These are phyloP conservation scores for Solanum raphanifolium DNA, from an alignment of 257 asterid species.

Conservation along the genomic window DNA sequence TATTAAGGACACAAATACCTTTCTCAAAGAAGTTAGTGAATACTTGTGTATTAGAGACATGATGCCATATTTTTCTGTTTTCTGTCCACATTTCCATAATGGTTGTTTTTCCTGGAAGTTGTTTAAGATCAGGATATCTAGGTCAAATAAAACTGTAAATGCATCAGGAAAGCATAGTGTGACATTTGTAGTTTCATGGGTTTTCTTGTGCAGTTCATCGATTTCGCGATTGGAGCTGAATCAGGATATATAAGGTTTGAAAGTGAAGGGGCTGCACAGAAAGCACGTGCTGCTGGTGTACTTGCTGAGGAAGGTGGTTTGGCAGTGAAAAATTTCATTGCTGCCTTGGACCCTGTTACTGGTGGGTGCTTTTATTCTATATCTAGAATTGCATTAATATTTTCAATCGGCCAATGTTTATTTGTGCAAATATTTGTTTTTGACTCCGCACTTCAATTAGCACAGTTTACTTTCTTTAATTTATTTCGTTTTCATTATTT, in stretches of 20 bases:
- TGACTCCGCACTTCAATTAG: neutral
- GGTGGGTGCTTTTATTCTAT: conserved; percentile 29
- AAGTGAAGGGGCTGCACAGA: conserved; percentile 64
- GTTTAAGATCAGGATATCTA: neutral
- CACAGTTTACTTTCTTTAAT: neutral
- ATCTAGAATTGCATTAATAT: neutral
- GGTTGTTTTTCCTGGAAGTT: neutral
- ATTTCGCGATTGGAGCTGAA: conserved; percentile 59
- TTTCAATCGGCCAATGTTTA: neutral
- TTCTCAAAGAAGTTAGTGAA: neutral
- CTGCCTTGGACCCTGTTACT: conserved; percentile 70
- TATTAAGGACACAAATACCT: neutral
- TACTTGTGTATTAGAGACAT: neutral
- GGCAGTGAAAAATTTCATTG: conserved; percentile 65
- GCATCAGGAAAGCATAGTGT: neutral
- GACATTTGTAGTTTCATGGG: neutral
- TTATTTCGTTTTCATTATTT: neutral
- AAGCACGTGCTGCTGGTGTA: conserved; percentile 89
- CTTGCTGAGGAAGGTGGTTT: conserved; percentile 85
- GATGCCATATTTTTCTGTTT: neutral
- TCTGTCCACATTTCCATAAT: neutral
- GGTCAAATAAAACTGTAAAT: neutral
- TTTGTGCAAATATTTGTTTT: neutral
- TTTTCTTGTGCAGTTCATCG: conserved; percentile 50
- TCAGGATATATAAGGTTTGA: conserved; percentile 86